These are phyloP conservation scores for Backusella tarrabulga DNA, from an alignment of 192 early-diverging fungal genomes.

Conservation along the genomic window DNA sequence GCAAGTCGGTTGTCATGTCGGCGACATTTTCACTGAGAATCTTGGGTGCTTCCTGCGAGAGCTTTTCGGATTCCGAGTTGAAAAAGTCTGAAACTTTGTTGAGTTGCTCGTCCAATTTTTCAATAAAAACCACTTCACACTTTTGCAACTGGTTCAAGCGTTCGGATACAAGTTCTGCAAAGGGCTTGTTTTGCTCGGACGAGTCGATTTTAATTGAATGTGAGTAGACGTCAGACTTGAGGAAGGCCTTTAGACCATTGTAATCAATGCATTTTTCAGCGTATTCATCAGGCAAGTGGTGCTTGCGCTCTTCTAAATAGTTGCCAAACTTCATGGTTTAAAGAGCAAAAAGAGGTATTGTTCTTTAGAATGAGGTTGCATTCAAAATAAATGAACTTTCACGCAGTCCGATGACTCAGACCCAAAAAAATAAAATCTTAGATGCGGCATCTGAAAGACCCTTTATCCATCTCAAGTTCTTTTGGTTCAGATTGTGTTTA, in stretches of 20 bases:
- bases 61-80: conserved; percentile 23
- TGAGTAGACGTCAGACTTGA: conserved; percentile 61
- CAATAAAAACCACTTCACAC: conserved; percentile 67
- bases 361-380: not conserved
- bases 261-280: conserved; percentile 72
- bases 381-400: not conserved
- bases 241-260: conserved; percentile 59
- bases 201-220: conserved; percentile 48
- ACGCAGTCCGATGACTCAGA: conserved; percentile 7
- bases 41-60: conserved; percentile 23
- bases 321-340: conserved; percentile 71
- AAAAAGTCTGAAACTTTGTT: conserved; percentile 56
- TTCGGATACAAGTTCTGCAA: conserved; percentile 56
- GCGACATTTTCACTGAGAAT: not conserved
- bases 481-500: conserved; percentile 3
- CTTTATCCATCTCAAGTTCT: not conserved
- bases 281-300: conserved; percentile 66
- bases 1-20: conserved; percentile 41
- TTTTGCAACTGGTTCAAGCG: conserved; percentile 55
- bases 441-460: conserved; percentile 1
- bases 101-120: conserved; percentile 64
- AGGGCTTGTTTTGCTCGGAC: conserved; percentile 37
- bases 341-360: not conserved
- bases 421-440: not conserved
- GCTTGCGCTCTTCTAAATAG: conserved; percentile 63